Evolutionary conservation across 805 yeast species (phyloP), one percentile per base, ranked within the genome.

Genomic region (Starmerella riodocensis): DNA sequence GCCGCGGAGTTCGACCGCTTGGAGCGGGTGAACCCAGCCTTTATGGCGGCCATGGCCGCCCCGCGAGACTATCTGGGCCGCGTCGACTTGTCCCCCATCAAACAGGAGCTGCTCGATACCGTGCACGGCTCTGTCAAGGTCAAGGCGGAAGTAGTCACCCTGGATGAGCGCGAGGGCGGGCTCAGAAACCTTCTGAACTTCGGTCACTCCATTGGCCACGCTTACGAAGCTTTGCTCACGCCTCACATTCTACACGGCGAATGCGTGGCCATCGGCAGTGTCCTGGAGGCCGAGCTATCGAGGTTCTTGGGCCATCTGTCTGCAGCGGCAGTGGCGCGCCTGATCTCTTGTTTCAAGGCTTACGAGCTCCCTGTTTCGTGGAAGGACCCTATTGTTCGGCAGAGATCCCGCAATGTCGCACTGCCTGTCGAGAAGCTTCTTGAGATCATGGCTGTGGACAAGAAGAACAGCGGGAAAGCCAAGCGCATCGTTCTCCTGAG

Each of bases 181-280:
- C 69, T 91, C 49, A 73, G 98, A 62, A 91, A 91, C 60, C 63
- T 91, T 48, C 69, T 91, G 44, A 91, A 91, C 62, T 91, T 88
- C 57, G 98, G 98, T 26, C 98, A 91, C 60, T 74, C 95, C 22
- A 86, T 91, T 53, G 98, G 98, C 32, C 98, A 91, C 59, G 98
- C 98, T 17, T 85, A 80, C 49, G 98, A 91, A 65, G 97, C 98
- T n/a, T 76, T 91, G 26, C 67, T 91, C 46, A 86, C 97, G 4
- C 98, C 98, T 7, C 84, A 86, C 59, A 91, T 94, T 19, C 69
- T 91, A 32, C 98, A 91, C 55, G 98, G 98, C 44, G 98, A 91
- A 62, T 91, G 98, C 70, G 98, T 91, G n/a, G 71, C 97, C n/a
- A 71, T 91, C 45, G 98, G 98, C 48, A 80, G 85, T 71, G 77